These are phyloP conservation scores for Mycena capillaripes DNA, from an alignment of 768 basidiomycete species.

Conservation along the genomic window DNA sequence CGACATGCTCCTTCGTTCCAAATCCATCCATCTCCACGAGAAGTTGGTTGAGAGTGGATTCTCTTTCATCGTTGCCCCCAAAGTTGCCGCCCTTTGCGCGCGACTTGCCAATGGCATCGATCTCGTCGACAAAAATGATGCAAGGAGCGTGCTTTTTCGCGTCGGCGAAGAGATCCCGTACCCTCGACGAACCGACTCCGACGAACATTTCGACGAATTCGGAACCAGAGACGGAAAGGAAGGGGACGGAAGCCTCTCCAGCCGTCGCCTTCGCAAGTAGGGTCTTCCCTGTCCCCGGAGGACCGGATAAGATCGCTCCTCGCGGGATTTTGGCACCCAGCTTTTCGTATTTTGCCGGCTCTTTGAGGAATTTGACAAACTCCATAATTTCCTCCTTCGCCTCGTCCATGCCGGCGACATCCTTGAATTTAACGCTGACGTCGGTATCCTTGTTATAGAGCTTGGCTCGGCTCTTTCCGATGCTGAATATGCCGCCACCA, in stretches of 20 bases:
- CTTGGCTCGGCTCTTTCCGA: conserved; percentile 95
- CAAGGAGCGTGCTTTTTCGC: conserved; percentile 98
- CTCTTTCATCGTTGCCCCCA: conserved; percentile 96
- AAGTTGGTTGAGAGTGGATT: conserved; percentile 97
- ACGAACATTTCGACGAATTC: conserved; percentile 99
- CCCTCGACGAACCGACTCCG: conserved; percentile 97
- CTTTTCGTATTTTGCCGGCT: conserved; percentile 93
- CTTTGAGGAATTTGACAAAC: conserved; percentile 98
- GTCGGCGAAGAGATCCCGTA: conserved; percentile 96
- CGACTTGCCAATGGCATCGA: conserved; percentile 98
- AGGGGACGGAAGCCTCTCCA: conserved; percentile 97
- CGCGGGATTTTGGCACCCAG: conserved; percentile 98
- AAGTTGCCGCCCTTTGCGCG: conserved; percentile 83
- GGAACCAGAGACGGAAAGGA: conserved; percentile 98
- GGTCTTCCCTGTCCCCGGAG: conserved; percentile 99
- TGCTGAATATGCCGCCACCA: conserved; percentile 94
- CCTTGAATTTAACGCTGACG: conserved; percentile 93
- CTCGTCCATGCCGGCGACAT: conserved; percentile 99
- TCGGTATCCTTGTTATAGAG: conserved; percentile 98
- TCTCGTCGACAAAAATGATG: conserved; percentile 99
- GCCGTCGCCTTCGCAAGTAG: conserved; percentile 98
- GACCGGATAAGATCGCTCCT: conserved; percentile 94
- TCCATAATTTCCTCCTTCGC: conserved; percentile 99
- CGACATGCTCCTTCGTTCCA: conserved; percentile 96
- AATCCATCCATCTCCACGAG: conserved; percentile 99